phyloP scores from a whole-genome alignment of 2,329 filamentous ascomycete genomes.

The Talaromyces marneffei region DNA sequence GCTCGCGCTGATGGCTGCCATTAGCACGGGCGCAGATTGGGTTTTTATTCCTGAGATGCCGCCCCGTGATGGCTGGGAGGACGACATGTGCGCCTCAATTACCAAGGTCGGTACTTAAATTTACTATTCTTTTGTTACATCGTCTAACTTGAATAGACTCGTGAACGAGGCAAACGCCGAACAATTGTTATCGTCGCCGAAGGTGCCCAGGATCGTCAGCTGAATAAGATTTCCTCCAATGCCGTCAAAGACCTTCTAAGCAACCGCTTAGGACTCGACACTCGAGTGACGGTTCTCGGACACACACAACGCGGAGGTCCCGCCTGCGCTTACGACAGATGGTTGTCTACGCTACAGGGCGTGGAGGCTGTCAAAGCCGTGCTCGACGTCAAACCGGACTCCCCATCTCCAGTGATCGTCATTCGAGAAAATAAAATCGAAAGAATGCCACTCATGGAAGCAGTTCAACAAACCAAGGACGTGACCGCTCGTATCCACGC shows the following conservation, averaged over 20 bases:
- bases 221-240: slow-evolving; percentile 73
- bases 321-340: slow-evolving; percentile 89
- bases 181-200: slow-evolving; percentile 98
- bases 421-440: slow-evolving; percentile 98
- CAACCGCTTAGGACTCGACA: slow-evolving; percentile 74
- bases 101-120: slow-evolving; percentile 50
- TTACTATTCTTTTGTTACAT: background rate
- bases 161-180: slow-evolving; percentile 81
- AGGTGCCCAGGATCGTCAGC: slow-evolving; percentile 77
- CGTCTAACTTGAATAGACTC: slow-evolving; percentile 56
- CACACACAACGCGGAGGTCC: slow-evolving; percentile 95
- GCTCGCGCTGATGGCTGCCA: slow-evolving; percentile 92
- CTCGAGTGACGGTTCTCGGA: slow-evolving; percentile 86
- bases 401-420: slow-evolving; percentile 88
- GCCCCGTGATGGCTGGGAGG: slow-evolving; percentile 77
- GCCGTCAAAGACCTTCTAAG: slow-evolving; percentile 88
- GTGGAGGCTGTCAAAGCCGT: slow-evolving; percentile 92
- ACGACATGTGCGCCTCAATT: slow-evolving; percentile 78
- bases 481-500: slow-evolving; percentile 75
- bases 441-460: slow-evolving; percentile 79
- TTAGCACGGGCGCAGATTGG: slow-evolving; percentile 92
- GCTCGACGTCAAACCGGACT: slow-evolving; percentile 79
- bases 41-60: slow-evolving; percentile 96
- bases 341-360: slow-evolving; percentile 86
- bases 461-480: slow-evolving; percentile 77